Conservation (phyloP, 257 asterid genomes). For the Salvia miltiorrhiza region DNA sequence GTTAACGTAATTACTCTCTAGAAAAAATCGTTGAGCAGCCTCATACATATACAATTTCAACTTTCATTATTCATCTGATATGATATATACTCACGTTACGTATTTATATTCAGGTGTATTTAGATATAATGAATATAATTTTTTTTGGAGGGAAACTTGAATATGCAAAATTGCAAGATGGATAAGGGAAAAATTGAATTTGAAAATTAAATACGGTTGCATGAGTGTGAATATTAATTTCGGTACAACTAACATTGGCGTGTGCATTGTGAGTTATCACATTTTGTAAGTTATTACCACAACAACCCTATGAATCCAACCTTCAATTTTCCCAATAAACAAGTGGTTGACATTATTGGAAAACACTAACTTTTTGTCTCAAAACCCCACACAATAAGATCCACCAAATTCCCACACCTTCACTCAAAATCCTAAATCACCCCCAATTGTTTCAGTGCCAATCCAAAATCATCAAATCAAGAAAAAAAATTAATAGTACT, state of each 20-base stretch:
- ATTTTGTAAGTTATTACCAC: conserved; percentile 11
- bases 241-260: conserved; percentile 22
- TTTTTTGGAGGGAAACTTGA: neutral
- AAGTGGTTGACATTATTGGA: conserved; percentile 61
- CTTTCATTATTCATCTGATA: no score
- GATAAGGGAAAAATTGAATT: neutral
- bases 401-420: conserved; percentile 25
- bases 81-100: no score
- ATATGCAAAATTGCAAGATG: neutral
- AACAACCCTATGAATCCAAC: conserved; percentile 23
- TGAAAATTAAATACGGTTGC: neutral
- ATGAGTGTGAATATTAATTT: conserved; percentile 24
- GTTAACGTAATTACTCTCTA: no score
- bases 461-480: conserved; percentile 10
- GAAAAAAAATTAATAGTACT: no score
- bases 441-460: conserved; percentile 1
- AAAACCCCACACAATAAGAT: conserved; percentile 15
- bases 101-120: no score
- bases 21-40: no score
- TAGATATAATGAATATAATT: no score
- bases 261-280: conserved; percentile 6
- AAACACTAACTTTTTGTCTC: conserved; percentile 49
- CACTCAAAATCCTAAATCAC: conserved; percentile 19
- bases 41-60: no score
- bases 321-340: conserved; percentile 38